phyloP scores from a whole-genome alignment of 2,329 filamentous ascomycete genomes.

The Phialophora verrucosa region DNA sequence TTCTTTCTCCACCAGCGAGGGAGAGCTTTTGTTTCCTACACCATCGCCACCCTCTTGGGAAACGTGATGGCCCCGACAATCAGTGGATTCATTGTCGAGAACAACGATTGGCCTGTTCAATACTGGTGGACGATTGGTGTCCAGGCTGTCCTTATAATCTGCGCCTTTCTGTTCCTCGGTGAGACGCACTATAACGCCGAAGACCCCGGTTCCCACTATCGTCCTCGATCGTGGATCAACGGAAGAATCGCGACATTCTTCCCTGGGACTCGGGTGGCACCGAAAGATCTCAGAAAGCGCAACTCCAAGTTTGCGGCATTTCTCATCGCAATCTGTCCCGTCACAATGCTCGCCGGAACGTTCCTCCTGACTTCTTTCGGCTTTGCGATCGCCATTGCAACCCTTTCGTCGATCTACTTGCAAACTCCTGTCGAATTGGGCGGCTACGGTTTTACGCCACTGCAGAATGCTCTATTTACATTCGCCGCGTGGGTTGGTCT shows the following conservation, averaged over 20 bases:
- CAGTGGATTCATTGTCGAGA: slow-evolving; percentile 32
- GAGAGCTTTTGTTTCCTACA: slow-evolving; percentile 36
- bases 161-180: too few species aligned
- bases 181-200: too few species aligned
- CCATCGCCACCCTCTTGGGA: slow-evolving; percentile 27
- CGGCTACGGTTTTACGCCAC: neutral
- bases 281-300: slow-evolving; percentile 4
- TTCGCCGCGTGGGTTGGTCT: slow-evolving; percentile 17
- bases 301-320: slow-evolving; percentile 22
- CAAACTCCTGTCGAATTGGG: neutral
- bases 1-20: slow-evolving; percentile 41
- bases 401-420: neutral
- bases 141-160: too few species aligned
- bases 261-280: slow-evolving; percentile 9
- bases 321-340: slow-evolving; percentile 19
- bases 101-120: slow-evolving; percentile 26
- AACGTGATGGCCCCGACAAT: slow-evolving; percentile 27
- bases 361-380: neutral
- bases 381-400: neutral
- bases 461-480: slow-evolving; percentile 31
- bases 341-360: neutral
- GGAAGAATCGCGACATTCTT: too few species aligned
- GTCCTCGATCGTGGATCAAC: too few species aligned
- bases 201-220: too few species aligned
- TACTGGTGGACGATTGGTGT: slow-evolving; percentile 36